A percentile compares a stretch with the other conserved stretches of the same genome.
phyloP scores from a whole-genome alignment of 202 grass and related monocot species.

The Thinopyrum obtusiflorum region DNA sequence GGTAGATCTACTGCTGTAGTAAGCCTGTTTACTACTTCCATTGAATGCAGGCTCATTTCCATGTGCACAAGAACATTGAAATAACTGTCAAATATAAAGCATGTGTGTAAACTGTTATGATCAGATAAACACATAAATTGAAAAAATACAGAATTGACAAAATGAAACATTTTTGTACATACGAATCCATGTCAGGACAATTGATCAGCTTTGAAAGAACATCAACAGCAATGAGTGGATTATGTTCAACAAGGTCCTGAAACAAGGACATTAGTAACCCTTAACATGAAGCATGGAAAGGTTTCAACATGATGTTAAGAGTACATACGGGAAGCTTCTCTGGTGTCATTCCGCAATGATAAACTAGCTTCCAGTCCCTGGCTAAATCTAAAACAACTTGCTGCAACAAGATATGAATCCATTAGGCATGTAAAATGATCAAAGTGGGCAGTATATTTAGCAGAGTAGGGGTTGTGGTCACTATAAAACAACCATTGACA shows the following conservation, averaged over 20 bases:
- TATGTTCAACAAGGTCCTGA: constrained; percentile 95
- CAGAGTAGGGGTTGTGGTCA: not conserved
- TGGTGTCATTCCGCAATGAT: constrained; percentile 85
- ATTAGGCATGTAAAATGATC: constrained; percentile 24
- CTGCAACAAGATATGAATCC: constrained; percentile 49
- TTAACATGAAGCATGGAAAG: constrained; percentile 19
- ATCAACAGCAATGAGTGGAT: constrained; percentile 77
- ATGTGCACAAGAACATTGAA: constrained; percentile 87
- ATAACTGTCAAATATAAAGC: constrained; percentile 63
- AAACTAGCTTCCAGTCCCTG: constrained; percentile 86
- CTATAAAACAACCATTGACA: not conserved
- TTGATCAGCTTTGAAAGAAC: constrained; percentile 88
- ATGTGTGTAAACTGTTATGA: constrained; percentile 7
- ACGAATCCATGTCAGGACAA: constrained; percentile 81
- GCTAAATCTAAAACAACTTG: constrained; percentile 67
- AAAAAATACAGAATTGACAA: constrained; percentile 13
- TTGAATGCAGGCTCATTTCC: constrained; percentile 97
- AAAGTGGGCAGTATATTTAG: not conserved
- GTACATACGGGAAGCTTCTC: constrained; percentile 76
- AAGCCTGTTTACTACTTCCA: constrained; percentile 99
- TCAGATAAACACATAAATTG: constrained; percentile 11
- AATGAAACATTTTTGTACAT: constrained; percentile 33
- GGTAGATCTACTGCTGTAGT: constrained; percentile 81
- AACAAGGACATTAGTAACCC: constrained; percentile 25
- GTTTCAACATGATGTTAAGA: constrained; percentile 26